Evolutionary conservation across 2,329 filamentous ascomycete genomes (phyloP), one percentile per base, ranked within the genome.

Genomic region (Colletotrichum theobromicola): DNA sequence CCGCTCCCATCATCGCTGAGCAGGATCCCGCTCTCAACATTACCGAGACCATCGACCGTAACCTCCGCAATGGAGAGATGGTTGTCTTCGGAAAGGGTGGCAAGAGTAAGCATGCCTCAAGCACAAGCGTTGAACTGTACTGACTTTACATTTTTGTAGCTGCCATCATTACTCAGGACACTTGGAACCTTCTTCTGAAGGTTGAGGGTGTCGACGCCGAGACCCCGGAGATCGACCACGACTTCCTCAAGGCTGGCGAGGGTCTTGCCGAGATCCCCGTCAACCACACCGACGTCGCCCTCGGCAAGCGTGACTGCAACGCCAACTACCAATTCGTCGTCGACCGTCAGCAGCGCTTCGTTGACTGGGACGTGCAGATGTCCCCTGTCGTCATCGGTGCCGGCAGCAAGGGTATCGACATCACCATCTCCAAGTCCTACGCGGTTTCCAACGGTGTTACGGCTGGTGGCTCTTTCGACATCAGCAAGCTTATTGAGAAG

Each of bases 321-420:
- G 35, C 42, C 62, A 70, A 53, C 61, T 69, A 35, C 50, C 57
- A 62, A 24, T 66, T 32, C 32, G 53, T 76, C 7, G 55, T 57
- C 37, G 70, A 74, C 62, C 65, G 37, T 24, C 64, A 26, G 6
- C 12, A 71, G 67, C 71, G 74, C 34, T 76, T 76, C 50, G 67
- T 74, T 58, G 71, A 76, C 67, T 74, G 71, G 74, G 74, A 76
- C 57, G 62, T 70, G 9, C 71, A 74, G 42, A 74, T 74, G 71
- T 74, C 71, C 16, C 74, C 74, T n/a, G 70, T 75, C 34, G 66
- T 75, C 55, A 69, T 74, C 21, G 74, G 70, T 18, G 55, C 61
- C 26, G 62, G 70, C 10, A 24, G 34, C n/a, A 67, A 67, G 24
- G 73, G 73, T n/a, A 70, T 75, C 16, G 67, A 69, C 16, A 42